Base-by-base conservation (phyloP, 2,329 filamentous ascomycete genomes). In the Aphanoascus verrucosus region DNA sequence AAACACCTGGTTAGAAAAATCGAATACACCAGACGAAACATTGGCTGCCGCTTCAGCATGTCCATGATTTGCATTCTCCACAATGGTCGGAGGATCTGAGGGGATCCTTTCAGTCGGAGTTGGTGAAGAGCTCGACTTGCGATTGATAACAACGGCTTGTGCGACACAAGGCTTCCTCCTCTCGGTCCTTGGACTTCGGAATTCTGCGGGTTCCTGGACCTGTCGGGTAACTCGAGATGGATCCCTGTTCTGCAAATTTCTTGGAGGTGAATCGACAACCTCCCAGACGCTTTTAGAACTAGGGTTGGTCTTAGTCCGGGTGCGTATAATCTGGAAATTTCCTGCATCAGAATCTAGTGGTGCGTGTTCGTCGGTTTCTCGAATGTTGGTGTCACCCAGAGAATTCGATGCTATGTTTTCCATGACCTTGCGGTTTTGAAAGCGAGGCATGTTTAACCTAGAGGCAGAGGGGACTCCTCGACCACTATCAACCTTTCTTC, bases 1-100 rank as follows among this genome's bases (percentile, higher is more conserved):
- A 57, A 83, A 73, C 0, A 83, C 73, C 56, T 81, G 73, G 52
- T 77, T 76, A 4, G 74, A 74, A 11, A 72, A 68, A 20, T 74
- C 59, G 43, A 45, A 28, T 35, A 15, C 14, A n/a, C 19, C n/a
- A 34, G 19, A n/a, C 5, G 32, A 23, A 34, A 15, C 3, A 17
- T 35, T 41, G 8, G 5, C 23, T 9, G 3, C 37, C 40, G 9
- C 4, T 14, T 28, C 44, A 41, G 23, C 31, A 5, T 35, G 5
- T 5, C 41, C 28, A 35, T n/a, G 34, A 6, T 44, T 41, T 34
- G 49, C 50, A 31, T n/a, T 20, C 12, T 37, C 28, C 4, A 38
- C 23, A 7, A 35, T 20, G 5, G 15, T 20, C 15, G 51, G 51
- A 41, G 40, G 44, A 37, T 53, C 51, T 31, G 51, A 37, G 31